phyloP scores from a whole-genome alignment of 768 basidiomycete species.

The Russula vinacea region DNA sequence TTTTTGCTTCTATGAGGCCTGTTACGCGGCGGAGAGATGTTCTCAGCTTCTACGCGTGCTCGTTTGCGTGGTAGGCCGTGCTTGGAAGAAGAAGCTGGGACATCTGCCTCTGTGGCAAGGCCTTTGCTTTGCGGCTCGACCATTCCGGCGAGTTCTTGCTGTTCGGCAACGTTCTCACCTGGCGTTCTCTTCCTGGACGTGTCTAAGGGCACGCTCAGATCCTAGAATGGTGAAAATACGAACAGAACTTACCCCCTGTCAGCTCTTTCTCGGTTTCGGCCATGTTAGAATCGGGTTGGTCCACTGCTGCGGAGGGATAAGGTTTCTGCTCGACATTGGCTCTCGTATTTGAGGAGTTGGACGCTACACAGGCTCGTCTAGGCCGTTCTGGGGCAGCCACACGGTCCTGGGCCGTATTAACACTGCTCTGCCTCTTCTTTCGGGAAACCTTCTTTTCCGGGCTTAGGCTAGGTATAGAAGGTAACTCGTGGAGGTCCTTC shows the following conservation, averaged over 20 bases:
- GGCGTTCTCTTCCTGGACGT: background rate
- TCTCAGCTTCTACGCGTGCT: slow-evolving; percentile 7
- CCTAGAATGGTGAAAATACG: background rate
- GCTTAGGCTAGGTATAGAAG: background rate
- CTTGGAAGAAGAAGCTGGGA: background rate
- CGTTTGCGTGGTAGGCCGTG: slow-evolving; percentile 11
- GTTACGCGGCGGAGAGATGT: slow-evolving; percentile 2
- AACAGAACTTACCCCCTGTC: background rate
- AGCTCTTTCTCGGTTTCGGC: background rate
- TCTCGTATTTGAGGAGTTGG: background rate
- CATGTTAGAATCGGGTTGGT: background rate
- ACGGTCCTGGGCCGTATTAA: background rate
- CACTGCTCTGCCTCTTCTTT: background rate
- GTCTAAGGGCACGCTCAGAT: slow-evolving; percentile 6
- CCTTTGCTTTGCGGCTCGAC: background rate
- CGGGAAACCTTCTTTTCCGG: background rate
- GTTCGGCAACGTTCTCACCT: background rate
- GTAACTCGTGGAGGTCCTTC: slow-evolving; percentile 6
- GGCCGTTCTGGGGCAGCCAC: background rate
- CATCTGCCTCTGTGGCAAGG: background rate
- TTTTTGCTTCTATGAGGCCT: slow-evolving; percentile 10
- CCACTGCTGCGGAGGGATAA: background rate
- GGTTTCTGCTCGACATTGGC: background rate
- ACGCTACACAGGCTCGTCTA: slow-evolving; percentile 5
- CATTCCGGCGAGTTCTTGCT: background rate